phyloP scores from a whole-genome alignment of 1,284 basidiomycete genomes.

The Papiliotrema terrestris region DNA sequence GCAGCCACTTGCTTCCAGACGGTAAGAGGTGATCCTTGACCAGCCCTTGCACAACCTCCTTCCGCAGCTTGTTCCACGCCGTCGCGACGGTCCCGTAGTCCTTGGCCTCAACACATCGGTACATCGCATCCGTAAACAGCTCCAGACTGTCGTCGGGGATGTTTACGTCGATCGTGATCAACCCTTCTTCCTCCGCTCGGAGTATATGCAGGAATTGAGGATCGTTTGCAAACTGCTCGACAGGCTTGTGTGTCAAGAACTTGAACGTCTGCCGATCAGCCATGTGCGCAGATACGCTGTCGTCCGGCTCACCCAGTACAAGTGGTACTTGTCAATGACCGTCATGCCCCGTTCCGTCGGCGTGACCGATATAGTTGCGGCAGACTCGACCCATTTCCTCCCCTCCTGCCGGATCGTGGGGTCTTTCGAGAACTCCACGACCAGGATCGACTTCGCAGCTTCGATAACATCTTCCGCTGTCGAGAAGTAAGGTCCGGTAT shows the following conservation, averaged over 20 bases:
- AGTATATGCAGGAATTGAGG: constrained; percentile 90
- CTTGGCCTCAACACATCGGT: constrained; percentile 78
- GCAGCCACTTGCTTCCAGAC: constrained; percentile 76
- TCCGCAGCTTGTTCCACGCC: constrained; percentile 89
- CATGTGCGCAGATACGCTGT: not conserved
- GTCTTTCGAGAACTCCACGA: constrained; percentile 89
- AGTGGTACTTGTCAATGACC: constrained; percentile 86
- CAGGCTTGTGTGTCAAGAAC: constrained; percentile 80
- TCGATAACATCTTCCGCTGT: constrained; percentile 33
- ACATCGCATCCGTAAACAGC: constrained; percentile 63
- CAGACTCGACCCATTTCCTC: constrained; percentile 69
- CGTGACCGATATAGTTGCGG: constrained; percentile 74
- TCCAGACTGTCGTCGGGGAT: constrained; percentile 63
- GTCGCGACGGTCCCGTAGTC: constrained; percentile 78
- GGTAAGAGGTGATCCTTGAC: constrained; percentile 73
- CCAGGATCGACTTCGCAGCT: constrained; percentile 71
- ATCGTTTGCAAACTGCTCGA: constrained; percentile 64
- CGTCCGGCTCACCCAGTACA: constrained; percentile 69
- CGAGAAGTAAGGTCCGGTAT: constrained; percentile 29
- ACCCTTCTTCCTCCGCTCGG: constrained; percentile 79
- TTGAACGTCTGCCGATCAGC: constrained; percentile 76
- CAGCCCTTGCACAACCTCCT: constrained; percentile 71
- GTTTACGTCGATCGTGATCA: constrained; percentile 73
- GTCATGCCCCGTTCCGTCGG: constrained; percentile 88
- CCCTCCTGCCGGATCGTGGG: constrained; percentile 80